These are phyloP conservation scores for Starmerella apicola DNA, from an alignment of 805 yeast genomes.

Conservation along the genomic window DNA sequence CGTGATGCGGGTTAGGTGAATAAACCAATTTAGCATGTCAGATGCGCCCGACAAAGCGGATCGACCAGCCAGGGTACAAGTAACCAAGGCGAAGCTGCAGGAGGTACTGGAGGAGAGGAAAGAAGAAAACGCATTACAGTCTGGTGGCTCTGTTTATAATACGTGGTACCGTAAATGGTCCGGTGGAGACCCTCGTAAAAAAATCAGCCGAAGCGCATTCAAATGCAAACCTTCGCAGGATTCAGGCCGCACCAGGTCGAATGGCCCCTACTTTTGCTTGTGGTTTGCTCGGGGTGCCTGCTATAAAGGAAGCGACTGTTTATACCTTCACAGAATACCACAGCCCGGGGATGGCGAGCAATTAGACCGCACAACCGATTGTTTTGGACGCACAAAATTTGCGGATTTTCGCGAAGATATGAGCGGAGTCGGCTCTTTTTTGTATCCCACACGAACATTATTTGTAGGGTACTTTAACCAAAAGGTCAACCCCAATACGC, in stretches of 20 bases:
- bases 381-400: conserved; percentile 85
- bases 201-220: conserved; percentile 38
- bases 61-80: conserved; percentile 16
- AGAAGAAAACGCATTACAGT: conserved; percentile 24
- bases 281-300: conserved; percentile 88
- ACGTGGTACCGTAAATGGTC: conserved; percentile 88
- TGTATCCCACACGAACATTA: conserved; percentile 54
- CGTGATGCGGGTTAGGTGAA: no score
- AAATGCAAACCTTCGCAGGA: conserved; percentile 51
- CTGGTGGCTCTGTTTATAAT: conserved; percentile 68
- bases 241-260: conserved; percentile 54
- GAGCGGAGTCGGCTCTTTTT: conserved; percentile 84
- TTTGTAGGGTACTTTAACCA: conserved; percentile 48
- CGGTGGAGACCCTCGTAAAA: conserved; percentile 43
- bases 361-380: conserved; percentile 56
- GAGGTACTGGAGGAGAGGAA: neutral
- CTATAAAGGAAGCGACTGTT: conserved; percentile 61
- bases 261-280: conserved; percentile 49
- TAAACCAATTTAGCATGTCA: no score
- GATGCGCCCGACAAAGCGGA: no score
- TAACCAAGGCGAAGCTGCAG: conserved; percentile 6
- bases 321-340: conserved; percentile 70
- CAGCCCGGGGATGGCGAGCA: conserved; percentile 36
- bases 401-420: conserved; percentile 78
- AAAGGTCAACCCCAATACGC: conserved; percentile 28